Percentiles rank a stretch among this genome's conserved stretches.
Conservation (phyloP, 768 basidiomycete genomes). For the Lepiota venenata region DNA sequence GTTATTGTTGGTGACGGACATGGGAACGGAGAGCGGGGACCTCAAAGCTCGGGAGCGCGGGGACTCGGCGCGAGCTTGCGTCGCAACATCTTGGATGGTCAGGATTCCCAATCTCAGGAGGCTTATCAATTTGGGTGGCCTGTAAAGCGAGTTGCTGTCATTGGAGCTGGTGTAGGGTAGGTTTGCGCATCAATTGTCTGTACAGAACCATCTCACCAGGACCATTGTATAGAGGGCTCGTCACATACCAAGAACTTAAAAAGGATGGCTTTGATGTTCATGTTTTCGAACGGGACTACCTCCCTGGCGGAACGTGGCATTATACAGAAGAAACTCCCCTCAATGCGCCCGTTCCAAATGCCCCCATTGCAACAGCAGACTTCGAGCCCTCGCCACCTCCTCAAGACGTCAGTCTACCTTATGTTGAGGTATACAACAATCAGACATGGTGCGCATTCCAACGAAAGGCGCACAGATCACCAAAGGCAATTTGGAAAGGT, state of each 20-base stretch:
- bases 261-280: constrained; percentile 33
- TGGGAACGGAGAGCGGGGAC: too few species aligned
- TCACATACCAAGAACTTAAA: constrained; percentile 31
- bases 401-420: constrained; percentile 23
- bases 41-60: too few species aligned
- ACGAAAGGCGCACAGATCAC: constrained; percentile 29
- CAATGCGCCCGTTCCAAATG: constrained; percentile 33
- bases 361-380: constrained; percentile 27
- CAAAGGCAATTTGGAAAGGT: constrained; percentile 34
- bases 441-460: constrained; percentile 16
- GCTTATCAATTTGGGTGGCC: too few species aligned
- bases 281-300: constrained; percentile 34
- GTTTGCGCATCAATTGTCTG: too few species aligned
- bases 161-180: too few species aligned
- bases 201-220: too few species aligned
- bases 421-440: constrained; percentile 23
- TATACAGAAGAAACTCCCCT: constrained; percentile 35
- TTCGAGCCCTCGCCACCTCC: constrained; percentile 35
- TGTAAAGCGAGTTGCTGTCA: too few species aligned
- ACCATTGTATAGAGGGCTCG: constrained; percentile 26
- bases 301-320: constrained; percentile 41
- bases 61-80: too few species aligned
- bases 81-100: too few species aligned
- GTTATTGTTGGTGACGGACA: too few species aligned
- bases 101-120: too few species aligned